Evolutionary conservation across 352 stramenopile genomes (phyloP).

Genomic region (Globisporangium rhizosaccharum): DNA sequence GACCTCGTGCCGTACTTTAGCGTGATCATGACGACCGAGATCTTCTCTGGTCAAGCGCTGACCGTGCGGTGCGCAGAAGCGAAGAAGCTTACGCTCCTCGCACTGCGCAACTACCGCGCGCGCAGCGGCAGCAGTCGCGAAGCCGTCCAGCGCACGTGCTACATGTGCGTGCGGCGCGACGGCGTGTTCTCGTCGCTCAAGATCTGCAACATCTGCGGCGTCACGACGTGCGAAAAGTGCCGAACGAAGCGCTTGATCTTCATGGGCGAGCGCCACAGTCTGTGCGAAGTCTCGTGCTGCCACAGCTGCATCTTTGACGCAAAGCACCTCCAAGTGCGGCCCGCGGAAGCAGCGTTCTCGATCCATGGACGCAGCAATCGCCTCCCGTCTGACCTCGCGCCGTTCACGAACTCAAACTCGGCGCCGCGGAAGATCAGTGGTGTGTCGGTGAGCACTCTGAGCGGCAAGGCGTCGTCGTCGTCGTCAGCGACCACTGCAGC

Average conservation of each 20-base stretch:
- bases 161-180: constrained; percentile 16
- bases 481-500: background rate
- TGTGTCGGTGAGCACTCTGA: background rate
- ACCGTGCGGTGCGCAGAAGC: constrained; percentile 39
- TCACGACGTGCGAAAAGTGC: constrained; percentile 18
- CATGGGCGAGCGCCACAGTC: constrained; percentile 15
- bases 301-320: constrained; percentile 29
- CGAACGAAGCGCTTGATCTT: constrained; percentile 27
- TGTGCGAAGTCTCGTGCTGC: constrained; percentile 25
- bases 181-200: constrained; percentile 14
- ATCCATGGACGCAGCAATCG: constrained; percentile 2
- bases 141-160: constrained; percentile 7
- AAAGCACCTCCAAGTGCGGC: constrained; percentile 18
- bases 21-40: constrained; percentile 27
- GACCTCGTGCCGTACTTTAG: constrained; percentile 25
- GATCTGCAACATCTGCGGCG: constrained; percentile 22
- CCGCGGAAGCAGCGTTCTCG: constrained; percentile 13
- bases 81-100: constrained; percentile 50
- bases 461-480: background rate
- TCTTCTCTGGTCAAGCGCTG: constrained; percentile 28
- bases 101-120: constrained; percentile 9
- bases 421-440: background rate
- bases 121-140: background rate
- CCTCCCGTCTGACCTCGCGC: background rate
- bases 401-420: background rate